Evolutionary conservation across 345 rosid genomes (phyloP).

Genomic region (Boechera stricta): DNA sequence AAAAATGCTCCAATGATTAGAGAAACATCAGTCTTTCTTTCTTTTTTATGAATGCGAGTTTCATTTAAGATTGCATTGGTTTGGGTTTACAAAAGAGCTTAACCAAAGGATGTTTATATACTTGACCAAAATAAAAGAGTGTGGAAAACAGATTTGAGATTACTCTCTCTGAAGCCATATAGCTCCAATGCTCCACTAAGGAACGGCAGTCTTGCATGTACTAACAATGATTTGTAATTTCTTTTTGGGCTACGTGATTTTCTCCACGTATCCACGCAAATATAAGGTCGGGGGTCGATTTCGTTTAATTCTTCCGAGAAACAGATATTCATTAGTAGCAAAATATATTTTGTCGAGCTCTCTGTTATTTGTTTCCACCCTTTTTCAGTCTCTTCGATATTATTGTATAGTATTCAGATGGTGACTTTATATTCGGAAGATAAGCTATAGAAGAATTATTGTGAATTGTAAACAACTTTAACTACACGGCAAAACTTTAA

Average conservation of each 20-base stretch:
- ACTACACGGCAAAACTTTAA: conserved; percentile 1
- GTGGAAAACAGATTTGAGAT: neutral
- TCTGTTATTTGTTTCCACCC: neutral
- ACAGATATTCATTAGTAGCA: neutral
- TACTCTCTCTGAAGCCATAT: neutral
- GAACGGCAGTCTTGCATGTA: neutral
- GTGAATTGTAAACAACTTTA: neutral
- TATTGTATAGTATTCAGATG: neutral
- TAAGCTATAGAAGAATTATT: conserved; percentile 13
- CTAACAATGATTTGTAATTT: conserved; percentile 5
- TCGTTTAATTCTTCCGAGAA: neutral
- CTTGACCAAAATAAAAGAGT: too few relatives aligned
- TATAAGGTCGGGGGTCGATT: neutral
- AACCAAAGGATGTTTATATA: neutral
- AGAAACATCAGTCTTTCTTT: neutral
- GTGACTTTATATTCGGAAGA: conserved; percentile 10
- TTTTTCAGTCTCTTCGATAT: neutral
- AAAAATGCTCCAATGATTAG: neutral
- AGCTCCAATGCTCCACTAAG: neutral
- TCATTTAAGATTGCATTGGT: neutral
- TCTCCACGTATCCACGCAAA: neutral
- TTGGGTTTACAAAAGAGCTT: neutral
- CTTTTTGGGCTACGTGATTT: conserved; percentile 3
- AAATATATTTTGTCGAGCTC: neutral
- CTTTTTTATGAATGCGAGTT: neutral